Evolutionary conservation across 164 flowering plant genomes (phyloP).

Genomic region (Annona squamosa): DNA sequence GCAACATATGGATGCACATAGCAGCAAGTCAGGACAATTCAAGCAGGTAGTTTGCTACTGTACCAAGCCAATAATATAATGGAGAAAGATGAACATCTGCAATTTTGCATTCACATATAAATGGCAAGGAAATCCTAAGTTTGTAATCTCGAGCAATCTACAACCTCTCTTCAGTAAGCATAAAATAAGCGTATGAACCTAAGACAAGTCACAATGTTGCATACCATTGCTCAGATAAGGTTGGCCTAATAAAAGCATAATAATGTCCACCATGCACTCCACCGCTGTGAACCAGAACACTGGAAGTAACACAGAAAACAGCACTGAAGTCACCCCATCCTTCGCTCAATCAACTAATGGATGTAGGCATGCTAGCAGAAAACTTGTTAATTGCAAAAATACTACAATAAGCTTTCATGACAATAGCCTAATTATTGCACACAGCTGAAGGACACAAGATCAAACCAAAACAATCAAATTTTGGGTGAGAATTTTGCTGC

Average conservation of each 20-base stretch:
- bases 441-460: not conserved
- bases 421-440: not conserved
- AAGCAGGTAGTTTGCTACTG: not conserved
- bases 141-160: not conserved
- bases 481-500: not conserved
- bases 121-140: not conserved
- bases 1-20: not conserved
- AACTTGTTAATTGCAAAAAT: not conserved
- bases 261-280: constrained; percentile 50
- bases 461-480: not conserved
- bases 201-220: constrained; percentile 1
- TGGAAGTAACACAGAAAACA: constrained; percentile 18
- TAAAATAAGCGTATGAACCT: not conserved
- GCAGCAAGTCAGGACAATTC: not conserved
- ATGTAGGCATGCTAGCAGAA: not conserved
- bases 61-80: not conserved
- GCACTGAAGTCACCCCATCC: not conserved
- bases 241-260: constrained; percentile 44
- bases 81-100: not conserved
- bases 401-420: not conserved
- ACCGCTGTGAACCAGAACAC: constrained; percentile 47
- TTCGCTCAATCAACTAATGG: not conserved
- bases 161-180: not conserved
- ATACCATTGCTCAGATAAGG: constrained; percentile 41
- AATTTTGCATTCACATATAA: not conserved